These are phyloP conservation scores for Trichophaea hybrida DNA, from an alignment of 2,329 filamentous ascomycete species.

Conservation along the genomic window DNA sequence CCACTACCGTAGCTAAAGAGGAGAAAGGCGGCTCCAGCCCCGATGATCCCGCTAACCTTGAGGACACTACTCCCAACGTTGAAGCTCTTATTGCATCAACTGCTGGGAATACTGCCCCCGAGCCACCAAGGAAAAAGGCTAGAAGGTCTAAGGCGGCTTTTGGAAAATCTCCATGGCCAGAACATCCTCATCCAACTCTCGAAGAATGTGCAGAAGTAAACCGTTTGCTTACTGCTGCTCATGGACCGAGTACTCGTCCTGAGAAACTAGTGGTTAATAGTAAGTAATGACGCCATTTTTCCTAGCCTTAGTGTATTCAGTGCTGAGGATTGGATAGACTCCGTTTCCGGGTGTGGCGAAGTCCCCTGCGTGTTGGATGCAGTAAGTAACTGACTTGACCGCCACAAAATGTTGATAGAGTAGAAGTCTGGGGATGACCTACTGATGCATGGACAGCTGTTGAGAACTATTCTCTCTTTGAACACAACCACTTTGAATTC, in stretches of 20 bases:
- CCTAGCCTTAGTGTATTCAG: constrained; percentile 33
- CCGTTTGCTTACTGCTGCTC: constrained; percentile 47
- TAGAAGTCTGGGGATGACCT: not conserved
- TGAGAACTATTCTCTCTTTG: constrained; percentile 41
- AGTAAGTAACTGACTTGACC: constrained; percentile 25
- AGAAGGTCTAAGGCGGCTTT: not conserved
- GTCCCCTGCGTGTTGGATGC: constrained; percentile 40
- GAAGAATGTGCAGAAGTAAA: constrained; percentile 58
- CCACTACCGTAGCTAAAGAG: too few species aligned
- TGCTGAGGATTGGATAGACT: constrained; percentile 37
- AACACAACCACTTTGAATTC: constrained; percentile 44
- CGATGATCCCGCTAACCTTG: too few species aligned
- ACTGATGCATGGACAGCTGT: constrained; percentile 12
- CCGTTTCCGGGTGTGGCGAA: constrained; percentile 50
- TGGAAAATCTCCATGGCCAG: constrained; percentile 48
- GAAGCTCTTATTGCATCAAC: too few species aligned
- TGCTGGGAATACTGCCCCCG: too few species aligned
- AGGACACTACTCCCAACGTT: too few species aligned
- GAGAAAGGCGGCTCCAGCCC: too few species aligned
- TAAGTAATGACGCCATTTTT: not conserved
- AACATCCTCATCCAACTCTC: constrained; percentile 48
- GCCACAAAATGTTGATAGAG: not conserved
- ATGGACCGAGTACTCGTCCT: constrained; percentile 51
- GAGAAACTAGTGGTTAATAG: constrained; percentile 37
- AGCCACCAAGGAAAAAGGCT: too few species aligned